Base-by-base conservation (phyloP, 306 rosid genomes). In the Rosa multiflora region DNA sequence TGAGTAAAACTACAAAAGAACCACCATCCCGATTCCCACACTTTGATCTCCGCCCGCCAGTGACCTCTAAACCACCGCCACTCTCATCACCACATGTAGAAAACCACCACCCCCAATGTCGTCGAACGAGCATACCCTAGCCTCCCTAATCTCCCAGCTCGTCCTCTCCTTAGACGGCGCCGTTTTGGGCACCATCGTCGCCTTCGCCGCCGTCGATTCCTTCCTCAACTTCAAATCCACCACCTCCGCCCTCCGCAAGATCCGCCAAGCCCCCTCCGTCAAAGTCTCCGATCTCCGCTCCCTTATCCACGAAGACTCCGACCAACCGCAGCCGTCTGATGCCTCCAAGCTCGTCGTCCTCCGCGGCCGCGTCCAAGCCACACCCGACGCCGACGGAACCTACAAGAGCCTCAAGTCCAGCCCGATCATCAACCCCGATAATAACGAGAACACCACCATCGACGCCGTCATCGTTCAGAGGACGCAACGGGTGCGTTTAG, bases 131-230 rank as follows among this genome's bases (percentile, higher is more conserved):
- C 97, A 87, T 78, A 95, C 90, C 82, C 66, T 95, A 7, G 80
- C 74, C 1, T 88, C 99, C n/a, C 86, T 95, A 9, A 56, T 93
- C 48, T 85, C 96, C 11, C 93, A 87, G 26, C 77, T 95, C 11
- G 94, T 88, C 21, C 77, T 91, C 20, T 95, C 96, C 73, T 84
- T 84, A 53, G 96, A 95, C 82, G 98, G 99, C 47, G 99, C 99
- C 84, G 83, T 89, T 81, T 79, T 92, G 46, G 99, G 99, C 26
- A 66, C 87, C 4, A 85, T 92, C 79, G 63, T 91, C 11, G 96
- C 98, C 51, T 88, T 83, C 83, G 89, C 88, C 66, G 89, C 98
- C 72, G 85, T 82, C 5, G 94, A 90, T 47, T 79, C 95, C 72
- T 49, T 92, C 70, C 78, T 81, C 83, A 88, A 88, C 55, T 86